phyloP scores from a whole-genome alignment of 345 rosid genomes.

The Sisymbrium altissimum region DNA sequence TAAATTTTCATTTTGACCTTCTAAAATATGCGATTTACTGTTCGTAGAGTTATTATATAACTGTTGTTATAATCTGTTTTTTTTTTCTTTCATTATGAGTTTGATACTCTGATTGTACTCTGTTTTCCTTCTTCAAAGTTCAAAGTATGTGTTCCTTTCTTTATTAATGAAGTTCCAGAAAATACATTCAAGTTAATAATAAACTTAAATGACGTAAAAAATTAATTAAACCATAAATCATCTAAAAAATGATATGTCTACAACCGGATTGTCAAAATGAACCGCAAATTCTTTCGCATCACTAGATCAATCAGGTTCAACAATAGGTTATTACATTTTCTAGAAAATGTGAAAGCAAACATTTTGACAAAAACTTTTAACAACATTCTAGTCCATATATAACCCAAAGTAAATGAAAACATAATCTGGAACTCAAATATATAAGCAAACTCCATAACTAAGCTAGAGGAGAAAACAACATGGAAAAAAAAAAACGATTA shows the following conservation, averaged over 20 bases:
- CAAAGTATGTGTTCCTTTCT: no score
- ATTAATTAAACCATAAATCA: no score
- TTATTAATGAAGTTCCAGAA: not conserved
- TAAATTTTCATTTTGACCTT: not conserved
- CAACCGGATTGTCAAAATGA: no score
- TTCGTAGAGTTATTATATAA: not conserved
- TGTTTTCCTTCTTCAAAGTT: not conserved
- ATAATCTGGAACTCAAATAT: not conserved
- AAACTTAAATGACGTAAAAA: no score
- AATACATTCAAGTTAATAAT: not conserved
- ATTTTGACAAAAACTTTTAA: not conserved
- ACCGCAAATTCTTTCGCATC: no score
- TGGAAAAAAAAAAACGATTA: no score
- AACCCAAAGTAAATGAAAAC: not conserved
- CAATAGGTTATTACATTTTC: no score
- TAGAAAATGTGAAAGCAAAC: not conserved
- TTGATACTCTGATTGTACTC: not conserved
- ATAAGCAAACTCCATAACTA: not conserved
- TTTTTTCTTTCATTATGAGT: not conserved
- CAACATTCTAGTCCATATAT: not conserved
- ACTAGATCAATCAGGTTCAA: no score
- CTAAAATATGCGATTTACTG: not conserved
- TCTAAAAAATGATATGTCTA: no score
- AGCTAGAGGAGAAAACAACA: no score
- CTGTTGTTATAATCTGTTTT: not conserved